Evolutionary conservation across 495 filamentous ascomycete species (phyloP).

Genomic region (Annulohypoxylon moriforme): DNA sequence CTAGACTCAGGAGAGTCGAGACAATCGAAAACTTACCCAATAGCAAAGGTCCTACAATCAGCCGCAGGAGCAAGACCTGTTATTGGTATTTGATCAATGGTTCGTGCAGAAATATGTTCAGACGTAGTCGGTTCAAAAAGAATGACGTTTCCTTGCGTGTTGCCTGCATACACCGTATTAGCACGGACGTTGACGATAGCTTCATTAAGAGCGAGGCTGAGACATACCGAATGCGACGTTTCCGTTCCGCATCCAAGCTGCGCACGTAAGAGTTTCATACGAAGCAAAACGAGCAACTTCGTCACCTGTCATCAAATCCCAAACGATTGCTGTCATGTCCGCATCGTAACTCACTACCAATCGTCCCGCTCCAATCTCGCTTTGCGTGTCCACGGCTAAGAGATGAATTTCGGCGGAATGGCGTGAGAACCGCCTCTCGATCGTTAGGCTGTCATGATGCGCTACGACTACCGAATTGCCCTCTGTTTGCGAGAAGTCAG

Average conservation of each 20-base stretch:
- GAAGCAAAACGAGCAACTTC: conserved; percentile 90
- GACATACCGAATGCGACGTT: conserved; percentile 93
- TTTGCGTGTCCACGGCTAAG: conserved; percentile 90
- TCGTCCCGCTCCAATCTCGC: conserved; percentile 84
- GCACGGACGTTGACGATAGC: conserved; percentile 39
- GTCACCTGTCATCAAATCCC: conserved; percentile 93
- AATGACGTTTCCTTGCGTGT: conserved; percentile 90
- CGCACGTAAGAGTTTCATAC: conserved; percentile 85
- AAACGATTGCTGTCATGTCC: conserved; percentile 92
- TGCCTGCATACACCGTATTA: conserved; percentile 65
- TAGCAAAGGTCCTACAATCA: conserved; percentile 97
- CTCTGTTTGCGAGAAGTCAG: conserved; percentile 52
- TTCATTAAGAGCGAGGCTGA: not conserved
- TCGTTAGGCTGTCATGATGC: conserved; percentile 89
- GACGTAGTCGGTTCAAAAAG: conserved; percentile 93
- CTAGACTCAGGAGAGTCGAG: not conserved
- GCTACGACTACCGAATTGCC: conserved; percentile 80
- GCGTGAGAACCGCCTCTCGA: conserved; percentile 86
- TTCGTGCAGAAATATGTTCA: conserved; percentile 91
- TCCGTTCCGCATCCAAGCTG: conserved; percentile 96
- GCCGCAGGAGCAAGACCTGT: conserved; percentile 88
- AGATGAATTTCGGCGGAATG: conserved; percentile 86
- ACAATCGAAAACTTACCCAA: conserved; percentile 73
- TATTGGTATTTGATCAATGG: conserved; percentile 90
- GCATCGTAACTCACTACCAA: conserved; percentile 93